phyloP scores from a whole-genome alignment of 805 yeast species.

The Middelhovenomyces tepae region DNA sequence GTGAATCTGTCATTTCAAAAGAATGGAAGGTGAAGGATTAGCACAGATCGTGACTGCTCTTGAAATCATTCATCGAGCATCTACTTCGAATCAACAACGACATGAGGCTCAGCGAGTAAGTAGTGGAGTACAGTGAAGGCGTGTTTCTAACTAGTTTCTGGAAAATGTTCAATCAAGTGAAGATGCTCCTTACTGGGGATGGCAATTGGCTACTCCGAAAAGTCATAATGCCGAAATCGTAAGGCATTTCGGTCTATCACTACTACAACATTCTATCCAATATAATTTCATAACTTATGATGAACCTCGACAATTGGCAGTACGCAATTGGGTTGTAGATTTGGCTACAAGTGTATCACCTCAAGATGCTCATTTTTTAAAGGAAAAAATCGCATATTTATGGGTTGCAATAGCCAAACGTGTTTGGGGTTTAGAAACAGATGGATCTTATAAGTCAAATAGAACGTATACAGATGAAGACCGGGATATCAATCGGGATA shows the following conservation, averaged over 20 bases:
- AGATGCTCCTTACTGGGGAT: constrained; percentile 90
- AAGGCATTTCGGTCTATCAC: constrained; percentile 81
- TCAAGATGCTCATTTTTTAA: constrained; percentile 81
- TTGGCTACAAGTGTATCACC: constrained; percentile 49
- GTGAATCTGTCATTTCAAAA: constrained; percentile 1
- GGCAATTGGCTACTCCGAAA: constrained; percentile 63
- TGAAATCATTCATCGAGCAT: constrained; percentile 34
- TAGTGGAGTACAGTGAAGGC: constrained; percentile 1
- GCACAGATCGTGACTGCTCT: constrained; percentile 71
- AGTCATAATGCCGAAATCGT: constrained; percentile 58
- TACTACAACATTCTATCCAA: constrained; percentile 65
- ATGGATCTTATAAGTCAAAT: no score
- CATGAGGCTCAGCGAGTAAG: constrained; percentile 42
- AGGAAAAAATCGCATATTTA: constrained; percentile 78
- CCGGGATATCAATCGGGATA: no score
- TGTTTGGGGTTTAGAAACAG: constrained; percentile 63
- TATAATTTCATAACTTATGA: constrained; percentile 46
- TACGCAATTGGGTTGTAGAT: constrained; percentile 80
- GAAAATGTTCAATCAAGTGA: constrained; percentile 68
- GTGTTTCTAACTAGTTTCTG: constrained; percentile 36
- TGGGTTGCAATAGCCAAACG: constrained; percentile 92
- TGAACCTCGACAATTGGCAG: constrained; percentile 49
- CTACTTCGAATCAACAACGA: constrained; percentile 28
- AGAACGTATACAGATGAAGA: no score
- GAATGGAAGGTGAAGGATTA: constrained; percentile 39